Base-by-base conservation (phyloP, 1,284 basidiomycete species). In the Gymnopus androsaceus region DNA sequence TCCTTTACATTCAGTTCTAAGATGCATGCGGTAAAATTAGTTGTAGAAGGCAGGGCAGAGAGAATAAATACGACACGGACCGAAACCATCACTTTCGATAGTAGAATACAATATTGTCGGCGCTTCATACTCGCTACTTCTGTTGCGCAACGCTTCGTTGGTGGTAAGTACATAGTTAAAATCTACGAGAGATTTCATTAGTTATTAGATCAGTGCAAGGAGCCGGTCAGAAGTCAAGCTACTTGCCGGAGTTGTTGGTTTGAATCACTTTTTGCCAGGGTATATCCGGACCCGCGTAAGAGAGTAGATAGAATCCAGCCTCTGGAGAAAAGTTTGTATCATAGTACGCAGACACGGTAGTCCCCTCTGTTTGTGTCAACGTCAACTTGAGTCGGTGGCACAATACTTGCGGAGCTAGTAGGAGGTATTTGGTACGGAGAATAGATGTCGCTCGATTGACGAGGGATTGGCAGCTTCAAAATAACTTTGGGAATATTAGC, bases 251-350 rank as follows among this genome's bases (percentile, higher is more conserved):
- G 54, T 88, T 84, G 51, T 75, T 79, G 3, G 82, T 77, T 58
- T 88, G 80, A 21, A 93, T 67, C 11, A 98, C 78, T 61, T 83
- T 88, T 70, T 96, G 93, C 86, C 88, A 94, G 0, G 96, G 96
- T 14, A 93, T 81, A 21, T 80, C 79, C 5, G 95, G 96, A 0
- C 95, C 95, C 37, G 77, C 71, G 67, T 96, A 95, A 61, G 76
- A 78, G 15, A 97, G 75, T 6, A 93, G 72, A 71, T 96, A 97
- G 72, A 90, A 98, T 0, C 90, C 91, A 1, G 85, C 92, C 37
- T 84, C 67, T 0, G 94, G 92, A 0, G 93, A 95, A 75, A 97
- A 96, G 55, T 73, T 77, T 5, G 85, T 80, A 2, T 78, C 75
- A 67, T 89, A 91, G 66, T 80, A 90, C 2, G 85, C 84, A 0